These are phyloP conservation scores for Leishmania tropica DNA, from an alignment of 208 protist species.

Conservation along the genomic window DNA sequence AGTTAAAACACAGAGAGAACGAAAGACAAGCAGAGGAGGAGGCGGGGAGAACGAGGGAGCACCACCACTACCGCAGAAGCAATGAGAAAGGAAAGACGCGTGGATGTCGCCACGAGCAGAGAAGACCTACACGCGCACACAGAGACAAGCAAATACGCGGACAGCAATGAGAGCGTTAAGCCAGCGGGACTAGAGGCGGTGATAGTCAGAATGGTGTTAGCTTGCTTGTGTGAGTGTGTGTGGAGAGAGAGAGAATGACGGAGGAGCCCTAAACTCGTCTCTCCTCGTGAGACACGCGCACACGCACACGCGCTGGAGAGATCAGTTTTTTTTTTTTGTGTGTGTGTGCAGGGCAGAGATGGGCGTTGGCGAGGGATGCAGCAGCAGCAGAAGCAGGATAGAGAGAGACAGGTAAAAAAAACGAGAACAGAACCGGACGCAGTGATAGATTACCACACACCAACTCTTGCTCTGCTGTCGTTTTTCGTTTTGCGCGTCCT, in stretches of 20 bases:
- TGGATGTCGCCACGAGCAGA: no score
- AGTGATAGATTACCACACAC: conserved; percentile 34
- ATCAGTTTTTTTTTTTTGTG: neutral
- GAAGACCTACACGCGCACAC: no score
- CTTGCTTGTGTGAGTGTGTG: no score
- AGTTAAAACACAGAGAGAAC: neutral
- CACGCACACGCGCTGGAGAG: neutral
- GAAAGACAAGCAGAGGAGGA: neutral
- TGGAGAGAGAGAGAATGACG: no score
- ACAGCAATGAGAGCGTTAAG: no score
- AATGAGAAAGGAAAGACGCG: no score
- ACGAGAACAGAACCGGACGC: neutral
- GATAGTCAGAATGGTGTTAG: no score
- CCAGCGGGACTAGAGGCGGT: no score
- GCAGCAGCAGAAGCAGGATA: neutral
- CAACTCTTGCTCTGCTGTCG: neutral
- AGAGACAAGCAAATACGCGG: no score
- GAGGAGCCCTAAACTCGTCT: no score
- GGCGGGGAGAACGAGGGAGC: no score
- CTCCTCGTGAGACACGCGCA: neutral
- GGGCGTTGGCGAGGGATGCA: neutral
- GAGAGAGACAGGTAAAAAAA: neutral
- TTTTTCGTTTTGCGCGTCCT: neutral
- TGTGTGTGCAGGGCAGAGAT: neutral
- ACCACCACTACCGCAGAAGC: no score